Evolutionary conservation across 2,329 filamentous ascomycete species (phyloP), one percentile per base, ranked within the genome.

Genomic region (Paecilomyces sp.): DNA sequence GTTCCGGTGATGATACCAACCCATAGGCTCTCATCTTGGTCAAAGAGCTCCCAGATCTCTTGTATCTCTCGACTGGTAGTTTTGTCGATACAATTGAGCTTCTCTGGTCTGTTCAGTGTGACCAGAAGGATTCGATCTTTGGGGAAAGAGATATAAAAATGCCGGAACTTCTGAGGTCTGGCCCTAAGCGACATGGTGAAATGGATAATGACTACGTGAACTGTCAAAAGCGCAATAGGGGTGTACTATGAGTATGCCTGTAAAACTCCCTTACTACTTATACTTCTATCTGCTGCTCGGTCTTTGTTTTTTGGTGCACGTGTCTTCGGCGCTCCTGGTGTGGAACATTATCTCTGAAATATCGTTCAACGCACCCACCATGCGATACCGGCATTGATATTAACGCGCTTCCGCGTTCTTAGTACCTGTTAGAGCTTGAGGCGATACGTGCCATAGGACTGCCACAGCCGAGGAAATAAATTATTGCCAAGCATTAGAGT

Each of bases 1-100:
- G 76, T 74, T 22, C 87, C 87, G 0, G 86, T 88, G 54, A 89
- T 68, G 1, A 89, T 79, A 52, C 83, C 86, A 68, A 83, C 85
- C 53, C 83, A 81, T 55, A 89, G 79, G 1, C 72, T 72, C 1
- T 85, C 81, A 71, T 89, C 82, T 25, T 67, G 69, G 68, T 89
- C 87, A 70, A 83, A 88, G 83, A 85, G 88, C n/a, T 74, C 68
- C 77, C 80, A 87, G 5, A 83, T 68, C 3, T 66, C 62, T 60
- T 78, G 71, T 56, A 81, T 77, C 55, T 79, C 72, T 55, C 68
- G 71, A 34, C 77, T 77, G 8, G 71, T 76, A 13, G 71, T 65
- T 24, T 74, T 74, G 6, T 73, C 72, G 65, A 79, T 75, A 51
- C 70, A 77, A 63, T 79, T 78, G 9, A 75, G 64, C 57, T 71